Evolutionary conservation across 2,329 filamentous ascomycete species (phyloP), one percentile per base, ranked within the genome.

Genomic region (Penicillium olsonii): DNA sequence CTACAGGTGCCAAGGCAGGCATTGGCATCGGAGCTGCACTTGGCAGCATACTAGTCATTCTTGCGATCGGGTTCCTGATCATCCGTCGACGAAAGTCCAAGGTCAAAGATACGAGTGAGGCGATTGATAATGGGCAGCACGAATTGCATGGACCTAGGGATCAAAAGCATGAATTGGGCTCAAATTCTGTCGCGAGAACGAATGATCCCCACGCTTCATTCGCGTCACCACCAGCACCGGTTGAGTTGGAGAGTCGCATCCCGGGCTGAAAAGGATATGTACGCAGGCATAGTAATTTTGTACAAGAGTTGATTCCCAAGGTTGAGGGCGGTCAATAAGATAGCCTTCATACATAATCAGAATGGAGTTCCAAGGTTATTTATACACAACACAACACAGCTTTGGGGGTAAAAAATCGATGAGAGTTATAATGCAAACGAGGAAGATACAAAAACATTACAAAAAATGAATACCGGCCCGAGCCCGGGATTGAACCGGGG

Each of bases 361-460:
- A n/a, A n/a, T n/a, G n/a, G n/a, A n/a, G n/a, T n/a, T n/a, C n/a
- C n/a, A n/a, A n/a, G n/a, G n/a, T n/a, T n/a, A n/a, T n/a, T n/a
- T n/a, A n/a, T n/a, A n/a, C n/a, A n/a, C n/a, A n/a, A n/a, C n/a
- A n/a, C n/a, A n/a, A n/a, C n/a, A n/a, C n/a, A n/a, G n/a, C n/a
- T n/a, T n/a, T n/a, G n/a, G n/a, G n/a, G n/a, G n/a, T n/a, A n/a
- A n/a, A n/a, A n/a, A n/a, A n/a, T n/a, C n/a, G n/a, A n/a, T n/a
- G n/a, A n/a, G n/a, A n/a, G n/a, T n/a, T n/a, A n/a, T n/a, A 24
- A 52, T 35, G 11, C 20, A 51, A 24, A n/a, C 34, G 4, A 39
- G 37, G 9, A 39, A 41, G 17, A 35, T 44, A 1, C 37, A 17
- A 17, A 45, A 4, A n/a, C n/a, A n/a, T n/a, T n/a, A n/a, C n/a